A percentile compares a stretch with the other conserved stretches of the same genome.
phyloP scores from a whole-genome alignment of 306 rosid genomes.

The Astragalus membranaceus region DNA sequence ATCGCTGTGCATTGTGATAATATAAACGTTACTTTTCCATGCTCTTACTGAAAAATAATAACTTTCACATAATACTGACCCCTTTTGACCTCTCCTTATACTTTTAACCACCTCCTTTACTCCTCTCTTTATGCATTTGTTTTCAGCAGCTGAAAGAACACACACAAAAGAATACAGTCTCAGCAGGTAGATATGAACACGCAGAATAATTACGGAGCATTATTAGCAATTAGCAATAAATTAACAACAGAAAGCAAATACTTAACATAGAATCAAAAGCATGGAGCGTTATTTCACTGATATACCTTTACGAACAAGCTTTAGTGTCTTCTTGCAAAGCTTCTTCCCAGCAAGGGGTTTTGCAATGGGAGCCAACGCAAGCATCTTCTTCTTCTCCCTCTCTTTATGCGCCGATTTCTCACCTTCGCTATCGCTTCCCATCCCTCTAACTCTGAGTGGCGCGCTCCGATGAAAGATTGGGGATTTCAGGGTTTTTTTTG shows the following conservation, averaged over 20 bases:
- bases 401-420: slow-evolving; percentile 68
- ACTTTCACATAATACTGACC: slow-evolving; percentile 36
- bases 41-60: neutral
- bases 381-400: slow-evolving; percentile 74
- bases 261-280: too few relatives aligned
- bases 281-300: neutral
- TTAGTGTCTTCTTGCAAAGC: slow-evolving; percentile 78
- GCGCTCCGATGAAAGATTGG: neutral
- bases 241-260: neutral
- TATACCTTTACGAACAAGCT: slow-evolving; percentile 83
- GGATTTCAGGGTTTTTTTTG: neutral
- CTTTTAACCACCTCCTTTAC: slow-evolving; percentile 96
- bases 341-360: slow-evolving; percentile 95
- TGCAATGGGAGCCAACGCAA: slow-evolving; percentile 75
- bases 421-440: slow-evolving; percentile 82
- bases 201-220: neutral
- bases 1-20: neutral
- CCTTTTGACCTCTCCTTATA: slow-evolving; percentile 82
- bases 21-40: neutral
- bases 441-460: slow-evolving; percentile 2
- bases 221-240: neutral
- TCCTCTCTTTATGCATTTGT: slow-evolving; percentile 91
- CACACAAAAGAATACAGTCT: neutral
- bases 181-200: neutral
- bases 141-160: slow-evolving; percentile 60